phyloP scores from a whole-genome alignment of 78 protist species.

The Polysphondylium violaceum region DNA sequence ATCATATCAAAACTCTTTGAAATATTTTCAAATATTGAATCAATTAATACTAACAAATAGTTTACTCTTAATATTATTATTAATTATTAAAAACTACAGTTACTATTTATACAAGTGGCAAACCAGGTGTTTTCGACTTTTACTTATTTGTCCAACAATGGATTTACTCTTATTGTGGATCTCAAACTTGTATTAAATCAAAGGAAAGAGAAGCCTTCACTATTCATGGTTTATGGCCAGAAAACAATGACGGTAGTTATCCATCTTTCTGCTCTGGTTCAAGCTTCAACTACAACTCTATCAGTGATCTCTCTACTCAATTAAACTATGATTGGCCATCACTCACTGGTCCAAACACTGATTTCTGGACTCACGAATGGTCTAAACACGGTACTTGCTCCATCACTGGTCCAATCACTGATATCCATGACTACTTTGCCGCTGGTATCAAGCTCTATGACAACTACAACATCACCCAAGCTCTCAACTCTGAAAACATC shows the following conservation, averaged over 20 bases:
- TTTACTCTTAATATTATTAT: no score
- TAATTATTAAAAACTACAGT: neutral
- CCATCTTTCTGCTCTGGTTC: constrained; percentile 65
- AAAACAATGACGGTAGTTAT: constrained; percentile 42
- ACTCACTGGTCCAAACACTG: constrained; percentile 72
- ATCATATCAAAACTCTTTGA: no score
- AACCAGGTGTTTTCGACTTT: constrained; percentile 66
- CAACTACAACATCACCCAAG: constrained; percentile 36
- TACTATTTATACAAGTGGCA: constrained; percentile 29
- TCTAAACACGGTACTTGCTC: constrained; percentile 57
- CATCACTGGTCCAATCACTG: constrained; percentile 60
- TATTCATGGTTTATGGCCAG: constrained; percentile 69
- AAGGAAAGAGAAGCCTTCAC: constrained; percentile 58
- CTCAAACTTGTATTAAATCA: constrained; percentile 42
- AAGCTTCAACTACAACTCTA: constrained; percentile 1
- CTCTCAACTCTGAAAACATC: neutral
- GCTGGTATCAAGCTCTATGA: constrained; percentile 37
- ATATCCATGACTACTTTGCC: constrained; percentile 18
- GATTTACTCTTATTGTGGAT: constrained; percentile 52
- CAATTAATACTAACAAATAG: no score
- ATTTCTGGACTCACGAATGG: constrained; percentile 75
- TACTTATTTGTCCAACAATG: constrained; percentile 70
- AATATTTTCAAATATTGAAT: no score
- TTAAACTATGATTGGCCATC: constrained; percentile 57
- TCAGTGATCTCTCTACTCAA: neutral